Base-by-base conservation (phyloP, 2,329 filamentous ascomycete genomes). In the Lecanosticta acicola region DNA sequence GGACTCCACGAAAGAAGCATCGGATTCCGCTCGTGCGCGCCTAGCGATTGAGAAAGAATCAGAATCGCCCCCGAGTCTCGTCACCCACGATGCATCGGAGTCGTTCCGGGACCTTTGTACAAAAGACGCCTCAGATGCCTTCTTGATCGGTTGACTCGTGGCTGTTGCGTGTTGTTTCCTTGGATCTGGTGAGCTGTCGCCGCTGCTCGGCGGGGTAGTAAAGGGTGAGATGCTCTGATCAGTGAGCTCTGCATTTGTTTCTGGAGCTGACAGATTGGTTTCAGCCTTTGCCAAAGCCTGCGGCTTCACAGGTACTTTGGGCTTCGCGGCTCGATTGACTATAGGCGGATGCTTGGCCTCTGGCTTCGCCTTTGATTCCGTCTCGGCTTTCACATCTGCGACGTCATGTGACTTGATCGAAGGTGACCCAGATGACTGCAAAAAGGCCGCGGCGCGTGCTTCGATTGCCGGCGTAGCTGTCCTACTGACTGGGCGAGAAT, bases 321-420 rank as follows among this genome's bases (percentile, higher is more conserved):
- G 84, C 66, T 94, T 94, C 33, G 87, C 86, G 21, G 82, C 81
- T 44, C 90, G 81, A 63, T 94, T 93, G 32, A 90, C 76, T 1
- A 85, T 84, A 3, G 88, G 87, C 8, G 87, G 86, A 9, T 74
- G 64, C 3, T 75, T 74, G 9, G 66, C 49, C 16, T 53, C 49
- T 13, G 49, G n/a, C 29, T 55, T 53, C 11, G 36, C 21, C 11
- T 32, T 44, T 4, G 35, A 24, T 10, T 47, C 38, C 9, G 49
- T 21, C 3, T 36, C 41, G 2, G n/a, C n/a, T n/a, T 24, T 40
- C 16, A 45, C 38, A 5, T 46, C 18, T 17, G 45, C 18, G 13
- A 24, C 14, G 33, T 36, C 32, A 24, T 45, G n/a, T n/a, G n/a
- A n/a, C n/a, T n/a, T n/a, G n/a, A n/a, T 20, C 32, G 13, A 37